Evolutionary conservation across 1,284 basidiomycete genomes (phyloP), one percentile per base, ranked within the genome.

Genomic region (Mycosarcoma mackinlayi): DNA sequence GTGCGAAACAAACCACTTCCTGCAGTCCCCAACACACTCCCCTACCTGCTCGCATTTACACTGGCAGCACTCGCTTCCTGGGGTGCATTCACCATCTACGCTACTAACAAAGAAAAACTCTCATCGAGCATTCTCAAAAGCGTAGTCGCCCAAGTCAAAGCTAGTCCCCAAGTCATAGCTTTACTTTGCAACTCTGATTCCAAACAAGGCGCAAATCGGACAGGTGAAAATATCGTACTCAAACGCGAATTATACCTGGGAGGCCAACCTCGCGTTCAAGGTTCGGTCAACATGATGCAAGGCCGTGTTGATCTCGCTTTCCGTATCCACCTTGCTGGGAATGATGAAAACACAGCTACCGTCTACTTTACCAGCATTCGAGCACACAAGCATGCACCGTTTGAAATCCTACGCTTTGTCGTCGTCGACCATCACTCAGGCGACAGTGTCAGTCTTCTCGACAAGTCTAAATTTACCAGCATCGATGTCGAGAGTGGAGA

Each of bases 51-150:
- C 9, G 11, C 16, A 3, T 51, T 49, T 14, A 19, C 63, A 34
- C 2, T 28, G 4, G 16, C 39, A 6, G 64, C 61, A 1, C 33
- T 75, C 1, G 50, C 42, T 3, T 58, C 59, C 2, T 79, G 78
- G 78, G 52, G 51, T 2, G 66, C 35, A 0, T 73, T 78, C 28
- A 71, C 75, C 5, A 8, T 70, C 10, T 77, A 72, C 50, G 63
- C 75, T 4, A 79, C 73, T n/a, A 79, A 79, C 55, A 75, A 77
- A 35, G 78, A 79, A 41, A 70, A 76, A 34, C 59, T 78, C 13
- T 50, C 61, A 8, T 57, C 54, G 0, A 62, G 55, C 11, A 76
- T 78, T 44, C 68, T 79, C 59, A 75, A 76, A 35, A 55, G 49
- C 38, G 65, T 76, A n/a, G 31, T 73, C 8, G 19, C 47, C 0